Base-by-base conservation (phyloP, 2,329 filamentous ascomycete species). In the Aspergillus sergii region DNA sequence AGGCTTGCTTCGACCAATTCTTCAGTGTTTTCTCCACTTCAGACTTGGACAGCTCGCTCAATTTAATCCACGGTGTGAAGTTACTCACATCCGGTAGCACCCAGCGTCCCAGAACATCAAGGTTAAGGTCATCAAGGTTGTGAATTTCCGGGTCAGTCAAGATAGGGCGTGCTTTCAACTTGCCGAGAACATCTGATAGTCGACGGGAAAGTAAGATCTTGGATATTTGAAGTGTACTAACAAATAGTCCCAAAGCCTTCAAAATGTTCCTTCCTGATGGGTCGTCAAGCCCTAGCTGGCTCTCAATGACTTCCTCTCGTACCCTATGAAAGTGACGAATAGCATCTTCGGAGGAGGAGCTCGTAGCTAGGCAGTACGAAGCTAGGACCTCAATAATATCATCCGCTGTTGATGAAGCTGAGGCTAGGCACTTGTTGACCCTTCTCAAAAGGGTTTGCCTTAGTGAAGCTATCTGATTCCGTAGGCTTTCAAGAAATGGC, bases 11-110 rank as follows among this genome's bases (percentile, higher is more conserved):
- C 0, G 88, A 87, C 91, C 91, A 94, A 32, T 74, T 75, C 26
- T 83, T 83, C 16, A 92, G 82, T 76, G 87, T 87, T 2, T 87
- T 84, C 48, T 84, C 83, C 0, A 87, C 86, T 64, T 88, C 84
- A 28, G 81, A 78, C 23, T 85, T 86, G 28, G 88, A 85, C 5
- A 92, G 77, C 68, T 95, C 91, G 68, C 94, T 92, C 70, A 96
- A 89, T 34, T 91, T 88, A 41, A 96, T 91, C 80, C 93, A 97
- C 0, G 94, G 94, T 0, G 89, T 94, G 73, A 96, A 97, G 67
- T 90, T 91, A 54, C 87, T 87, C 48, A 97, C 91, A 64, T 96
- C 92, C 9, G 93, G 88, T 21, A 91, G 86, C 66, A 95, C 91
- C 91, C 93, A 96, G 23, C 85, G 85, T 66, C 89, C 88, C 71